A percentile compares a stretch with the other conserved stretches of the same genome.
These are phyloP conservation scores for Filobasidium wieringae DNA, from an alignment of 768 basidiomycete species.

Conservation along the genomic window DNA sequence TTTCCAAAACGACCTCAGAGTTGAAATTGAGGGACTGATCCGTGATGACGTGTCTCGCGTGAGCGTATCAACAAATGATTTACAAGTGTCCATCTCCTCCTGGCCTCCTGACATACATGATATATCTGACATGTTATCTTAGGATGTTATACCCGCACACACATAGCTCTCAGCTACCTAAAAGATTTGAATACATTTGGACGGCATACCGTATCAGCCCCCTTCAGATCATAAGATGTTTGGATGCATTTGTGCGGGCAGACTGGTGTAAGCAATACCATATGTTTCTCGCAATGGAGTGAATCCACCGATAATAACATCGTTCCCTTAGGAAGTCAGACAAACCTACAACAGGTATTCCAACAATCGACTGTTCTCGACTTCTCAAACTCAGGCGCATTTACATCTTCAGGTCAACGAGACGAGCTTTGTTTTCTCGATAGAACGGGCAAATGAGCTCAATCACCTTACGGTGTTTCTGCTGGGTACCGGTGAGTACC, in stretches of 20 bases:
- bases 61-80: too few relatives aligned
- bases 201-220: too few relatives aligned
- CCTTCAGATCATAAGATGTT: slow-evolving; percentile 27
- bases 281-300: background rate
- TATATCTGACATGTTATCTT: too few relatives aligned
- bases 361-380: background rate
- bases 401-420: slow-evolving; percentile 20
- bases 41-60: too few relatives aligned
- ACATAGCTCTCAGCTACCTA: too few relatives aligned
- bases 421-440: slow-evolving; percentile 35
- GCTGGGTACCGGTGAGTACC: slow-evolving; percentile 29
- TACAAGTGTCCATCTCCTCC: too few relatives aligned
- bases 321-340: slow-evolving; percentile 27
- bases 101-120: too few relatives aligned
- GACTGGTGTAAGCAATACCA: slow-evolving; percentile 29
- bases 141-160: too few relatives aligned
- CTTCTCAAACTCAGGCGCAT: background rate
- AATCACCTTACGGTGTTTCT: slow-evolving; percentile 38
- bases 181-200: too few relatives aligned
- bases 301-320: background rate
- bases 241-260: slow-evolving; percentile 35
- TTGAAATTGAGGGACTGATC: too few relatives aligned
- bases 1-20: too few relatives aligned
- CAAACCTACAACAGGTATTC: slow-evolving; percentile 38
- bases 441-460: slow-evolving; percentile 35